phyloP scores from a whole-genome alignment of 768 basidiomycete genomes.

The Mycena epipterygia region DNA sequence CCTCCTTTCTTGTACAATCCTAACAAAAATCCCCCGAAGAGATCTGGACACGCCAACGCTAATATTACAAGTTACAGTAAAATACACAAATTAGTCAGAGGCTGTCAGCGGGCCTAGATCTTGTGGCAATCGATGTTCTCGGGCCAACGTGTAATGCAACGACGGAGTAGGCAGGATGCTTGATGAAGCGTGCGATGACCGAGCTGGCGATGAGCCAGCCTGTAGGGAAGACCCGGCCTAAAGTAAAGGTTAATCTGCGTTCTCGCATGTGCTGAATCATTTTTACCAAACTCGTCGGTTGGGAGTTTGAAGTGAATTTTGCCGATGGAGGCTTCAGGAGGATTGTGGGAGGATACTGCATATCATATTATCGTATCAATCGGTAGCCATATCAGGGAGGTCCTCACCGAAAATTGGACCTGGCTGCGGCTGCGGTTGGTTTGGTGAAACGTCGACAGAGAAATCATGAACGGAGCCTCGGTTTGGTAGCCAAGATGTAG shows the following conservation, averaged over 20 bases:
- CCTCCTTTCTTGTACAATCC: not conserved
- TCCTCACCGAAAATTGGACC: constrained; percentile 13
- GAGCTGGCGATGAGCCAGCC: not conserved
- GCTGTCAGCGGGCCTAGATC: no score
- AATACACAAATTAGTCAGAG: constrained; percentile 2
- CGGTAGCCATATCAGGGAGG: not conserved
- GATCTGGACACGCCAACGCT: no score
- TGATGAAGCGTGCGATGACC: not conserved
- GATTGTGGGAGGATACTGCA: constrained; percentile 11
- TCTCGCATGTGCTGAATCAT: not conserved
- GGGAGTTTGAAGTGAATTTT: not conserved
- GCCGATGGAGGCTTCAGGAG: constrained; percentile 7
- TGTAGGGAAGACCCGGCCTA: not conserved
- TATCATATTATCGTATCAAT: constrained; percentile 21
- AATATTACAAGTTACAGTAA: constrained; percentile 19
- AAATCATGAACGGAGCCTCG: constrained; percentile 30
- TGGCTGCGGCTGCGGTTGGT: constrained; percentile 10
- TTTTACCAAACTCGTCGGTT: constrained; percentile 10
- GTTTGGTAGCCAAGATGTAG: constrained; percentile 29
- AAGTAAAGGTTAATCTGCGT: no score
- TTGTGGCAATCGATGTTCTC: constrained; percentile 9
- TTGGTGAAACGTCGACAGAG: constrained; percentile 17
- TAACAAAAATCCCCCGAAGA: no score
- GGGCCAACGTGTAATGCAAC: constrained; percentile 7
- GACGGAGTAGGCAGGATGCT: not conserved